Base-by-base conservation (phyloP, 1,284 basidiomycete species). In the Wolfiporia cocos region DNA sequence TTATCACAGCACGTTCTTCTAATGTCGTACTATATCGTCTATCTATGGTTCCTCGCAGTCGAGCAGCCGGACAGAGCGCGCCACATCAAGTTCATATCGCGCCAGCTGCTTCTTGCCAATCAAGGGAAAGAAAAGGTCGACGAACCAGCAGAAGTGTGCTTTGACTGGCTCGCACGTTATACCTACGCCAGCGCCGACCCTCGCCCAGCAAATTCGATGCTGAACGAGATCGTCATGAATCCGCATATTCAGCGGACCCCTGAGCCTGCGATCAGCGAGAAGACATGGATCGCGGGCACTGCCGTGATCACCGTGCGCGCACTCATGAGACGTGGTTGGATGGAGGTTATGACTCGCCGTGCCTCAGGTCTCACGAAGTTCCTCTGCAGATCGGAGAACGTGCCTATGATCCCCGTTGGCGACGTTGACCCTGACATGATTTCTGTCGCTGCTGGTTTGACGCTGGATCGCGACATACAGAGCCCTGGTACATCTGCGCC, bases 161-260 rank as follows among this genome's bases (percentile, higher is more conserved):
- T 99, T 57, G 96, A 99, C 63, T 99, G 95, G 89, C 74, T 99
- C 5, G 89, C 92, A 15, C 77, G 96, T 14, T 97, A 96, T 61
- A 88, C 95, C 0, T 97, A 95, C 57, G 91, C 87, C 18, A 94
- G 89, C 53, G 92, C 92, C 11, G 92, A 97, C 57, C 91, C 95
- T 0, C 81, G 90, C 38, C 92, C 94, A 1, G 81, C 89, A 1
- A 76, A 74, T 31, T 93, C 91, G 1, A 75, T 87, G 48, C 73
- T 97, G 45, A 80, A 76, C 52, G 85, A 92, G 34, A 75, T 86
- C 36, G 65, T 86, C 29, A 78, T 78, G 72, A 78, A 76, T 44
- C 70, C 80, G 0, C 53, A 39, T 5, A 50, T 56, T 3, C 52
- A 59, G 10, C 51, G 53, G 11, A 43, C 58, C 7, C 57, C 68